phyloP scores from a whole-genome alignment of 1,139 yeast genomes.

The Zhuliangozyma blackwelliae region DNA sequence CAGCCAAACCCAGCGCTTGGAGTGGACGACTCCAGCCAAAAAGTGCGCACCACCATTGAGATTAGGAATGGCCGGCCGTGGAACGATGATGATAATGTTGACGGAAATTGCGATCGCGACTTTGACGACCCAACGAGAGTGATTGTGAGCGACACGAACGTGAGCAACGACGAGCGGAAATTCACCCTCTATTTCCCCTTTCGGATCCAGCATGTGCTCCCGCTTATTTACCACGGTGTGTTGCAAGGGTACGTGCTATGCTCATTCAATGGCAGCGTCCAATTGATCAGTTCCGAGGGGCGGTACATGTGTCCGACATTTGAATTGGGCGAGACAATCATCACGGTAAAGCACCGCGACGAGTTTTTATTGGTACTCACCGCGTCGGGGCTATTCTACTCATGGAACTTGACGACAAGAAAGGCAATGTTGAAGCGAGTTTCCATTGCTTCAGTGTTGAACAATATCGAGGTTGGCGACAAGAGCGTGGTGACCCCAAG shows the following conservation, averaged over 20 bases:
- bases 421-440: conserved; percentile 34
- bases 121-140: conserved; percentile 46
- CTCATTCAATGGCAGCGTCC: conserved; percentile 66
- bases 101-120: conserved; percentile 30
- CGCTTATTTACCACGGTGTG: conserved; percentile 23
- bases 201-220: conserved; percentile 39
- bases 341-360: conserved; percentile 47
- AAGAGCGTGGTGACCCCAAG: conserved; percentile 19
- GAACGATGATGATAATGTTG: conserved; percentile 31
- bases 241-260: conserved; percentile 51
- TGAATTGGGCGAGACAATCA: conserved; percentile 57
- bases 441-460: conserved; percentile 51
- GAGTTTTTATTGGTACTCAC: conserved; percentile 54
- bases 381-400: conserved; percentile 43
- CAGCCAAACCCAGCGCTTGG: conserved; percentile 8
- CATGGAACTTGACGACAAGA: conserved; percentile 40
- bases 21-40: conserved; percentile 1
- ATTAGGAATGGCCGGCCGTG: conserved; percentile 44
- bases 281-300: conserved; percentile 71
- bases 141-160: conserved; percentile 24
- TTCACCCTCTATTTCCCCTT: conserved; percentile 37
- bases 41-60: conserved; percentile 26
- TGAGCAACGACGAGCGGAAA: conserved; percentile 11
- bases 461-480: conserved; percentile 15
- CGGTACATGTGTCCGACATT: conserved; percentile 43